Evolutionary conservation across 768 basidiomycete genomes (phyloP).

Genomic region (Rhodotorula kratochvilovae): DNA sequence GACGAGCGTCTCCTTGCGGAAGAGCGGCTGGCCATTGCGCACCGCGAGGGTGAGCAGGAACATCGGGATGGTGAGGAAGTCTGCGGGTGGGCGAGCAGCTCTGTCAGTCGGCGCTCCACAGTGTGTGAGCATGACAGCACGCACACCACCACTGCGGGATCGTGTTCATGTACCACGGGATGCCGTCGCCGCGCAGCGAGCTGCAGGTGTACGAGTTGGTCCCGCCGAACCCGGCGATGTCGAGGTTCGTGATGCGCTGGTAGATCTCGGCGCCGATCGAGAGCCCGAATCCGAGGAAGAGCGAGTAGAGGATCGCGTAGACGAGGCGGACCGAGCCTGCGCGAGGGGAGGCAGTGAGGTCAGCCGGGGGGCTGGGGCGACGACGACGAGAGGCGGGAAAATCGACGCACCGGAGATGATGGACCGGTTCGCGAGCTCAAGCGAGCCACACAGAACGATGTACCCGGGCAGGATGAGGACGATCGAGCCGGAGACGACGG

Average conservation of each 20-base stretch:
- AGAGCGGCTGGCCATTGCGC: slow-evolving; percentile 54
- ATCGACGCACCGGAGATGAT: slow-evolving; percentile 61
- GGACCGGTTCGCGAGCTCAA: slow-evolving; percentile 62
- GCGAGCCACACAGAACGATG: slow-evolving; percentile 54
- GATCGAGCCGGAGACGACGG: slow-evolving; percentile 68
- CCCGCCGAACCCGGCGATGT: slow-evolving; percentile 48
- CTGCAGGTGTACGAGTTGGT: slow-evolving; percentile 60
- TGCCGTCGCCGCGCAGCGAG: slow-evolving; percentile 54
- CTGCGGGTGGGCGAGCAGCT: slow-evolving; percentile 45
- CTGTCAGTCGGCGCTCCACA: background rate
- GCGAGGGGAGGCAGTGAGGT: background rate
- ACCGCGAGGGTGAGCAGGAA: slow-evolving; percentile 65
- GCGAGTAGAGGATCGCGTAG: slow-evolving; percentile 61
- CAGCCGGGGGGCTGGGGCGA: background rate
- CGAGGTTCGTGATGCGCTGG: slow-evolving; percentile 55
- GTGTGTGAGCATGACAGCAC: slow-evolving; percentile 36
- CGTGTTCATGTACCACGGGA: slow-evolving; percentile 69
- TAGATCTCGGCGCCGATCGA: slow-evolving; percentile 72
- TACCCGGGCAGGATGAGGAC: slow-evolving; percentile 71
- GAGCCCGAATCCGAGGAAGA: slow-evolving; percentile 62
- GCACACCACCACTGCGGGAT: slow-evolving; percentile 69
- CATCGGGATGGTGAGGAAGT: slow-evolving; percentile 67
- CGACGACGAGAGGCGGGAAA: background rate
- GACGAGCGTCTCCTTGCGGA: slow-evolving; percentile 50
- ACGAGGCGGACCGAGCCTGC: slow-evolving; percentile 64